Percentiles rank a stretch among this genome's conserved stretches.
These are phyloP conservation scores for Tetramitus jugosus DNA, from an alignment of 208 protist species.

Conservation along the genomic window DNA sequence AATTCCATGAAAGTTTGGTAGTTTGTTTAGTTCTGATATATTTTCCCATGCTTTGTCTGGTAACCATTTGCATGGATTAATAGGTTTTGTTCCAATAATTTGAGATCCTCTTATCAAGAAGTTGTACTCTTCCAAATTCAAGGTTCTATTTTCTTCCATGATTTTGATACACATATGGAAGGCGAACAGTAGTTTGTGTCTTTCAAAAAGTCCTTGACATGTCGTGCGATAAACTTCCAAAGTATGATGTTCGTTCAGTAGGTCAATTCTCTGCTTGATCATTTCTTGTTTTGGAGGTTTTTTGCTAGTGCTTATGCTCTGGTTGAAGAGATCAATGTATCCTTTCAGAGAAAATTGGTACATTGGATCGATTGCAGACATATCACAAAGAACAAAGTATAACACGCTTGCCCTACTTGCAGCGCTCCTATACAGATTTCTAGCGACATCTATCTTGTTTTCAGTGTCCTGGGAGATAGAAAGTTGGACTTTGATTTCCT, in stretches of 20 bases:
- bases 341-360: constrained; percentile 97
- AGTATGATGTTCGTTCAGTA: constrained; percentile 93
- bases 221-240: constrained; percentile 92
- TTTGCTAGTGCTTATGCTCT: constrained; percentile 71
- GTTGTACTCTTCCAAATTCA: constrained; percentile 92
- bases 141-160: constrained; percentile 59
- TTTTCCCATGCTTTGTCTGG: constrained; percentile 89
- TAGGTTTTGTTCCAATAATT: constrained; percentile 82
- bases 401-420: constrained; percentile 87
- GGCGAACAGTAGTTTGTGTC: constrained; percentile 96
- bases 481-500: constrained; percentile 83
- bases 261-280: constrained; percentile 79
- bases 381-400: constrained; percentile 94
- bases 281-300: constrained; percentile 58
- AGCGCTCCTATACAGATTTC: constrained; percentile 89
- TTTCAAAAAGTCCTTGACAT: constrained; percentile 95
- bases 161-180: constrained; percentile 97
- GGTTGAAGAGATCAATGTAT: constrained; percentile 91
- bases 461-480: constrained; percentile 70
- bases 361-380: constrained; percentile 93
- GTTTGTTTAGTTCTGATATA: constrained; percentile 89
- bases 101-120: constrained; percentile 93
- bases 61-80: constrained; percentile 92
- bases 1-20: constrained; percentile 87
- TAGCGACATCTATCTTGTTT: constrained; percentile 86